Percentiles rank a stretch among this genome's conserved stretches.
phyloP scores from a whole-genome alignment of 768 basidiomycete genomes.

The Boletus subcaerulescens region DNA sequence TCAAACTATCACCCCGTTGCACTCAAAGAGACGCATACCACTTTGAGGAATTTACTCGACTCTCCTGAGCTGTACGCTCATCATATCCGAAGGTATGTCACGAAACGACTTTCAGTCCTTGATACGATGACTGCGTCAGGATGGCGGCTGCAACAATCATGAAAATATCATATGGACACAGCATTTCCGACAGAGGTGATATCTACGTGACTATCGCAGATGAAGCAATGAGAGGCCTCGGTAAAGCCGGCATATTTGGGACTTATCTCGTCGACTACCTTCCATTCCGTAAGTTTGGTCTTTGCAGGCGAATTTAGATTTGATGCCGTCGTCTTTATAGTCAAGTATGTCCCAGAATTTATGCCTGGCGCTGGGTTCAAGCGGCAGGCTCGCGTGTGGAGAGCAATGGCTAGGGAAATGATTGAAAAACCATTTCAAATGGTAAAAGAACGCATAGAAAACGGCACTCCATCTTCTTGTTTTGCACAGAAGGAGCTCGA shows the following conservation, averaged over 20 bases:
- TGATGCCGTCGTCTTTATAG: conserved; percentile 8
- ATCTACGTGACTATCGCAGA: conserved; percentile 41
- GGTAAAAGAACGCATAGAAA: conserved; percentile 46
- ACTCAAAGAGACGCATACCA: conserved; percentile 35
- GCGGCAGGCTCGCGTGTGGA: conserved; percentile 44
- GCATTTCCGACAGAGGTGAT: conserved; percentile 37
- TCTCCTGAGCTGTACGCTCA: conserved; percentile 38
- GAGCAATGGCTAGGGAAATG: conserved; percentile 29
- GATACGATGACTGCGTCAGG: conserved; percentile 14
- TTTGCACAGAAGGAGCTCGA: conserved; percentile 43
- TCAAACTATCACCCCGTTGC: conserved; percentile 27
- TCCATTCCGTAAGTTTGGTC: conserved; percentile 26
- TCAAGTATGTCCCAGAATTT: conserved; percentile 49
- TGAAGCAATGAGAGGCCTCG: conserved; percentile 35
- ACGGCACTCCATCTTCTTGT: conserved; percentile 35
- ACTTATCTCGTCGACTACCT: conserved; percentile 41
- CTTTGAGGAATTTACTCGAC: conserved; percentile 37
- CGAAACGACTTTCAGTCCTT: neutral
- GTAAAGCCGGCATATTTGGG: conserved; percentile 41
- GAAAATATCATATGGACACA: conserved; percentile 40
- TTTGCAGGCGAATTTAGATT: neutral
- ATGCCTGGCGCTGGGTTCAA: conserved; percentile 50
- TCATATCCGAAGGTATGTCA: conserved; percentile 34
- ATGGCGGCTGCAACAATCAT: conserved; percentile 39
- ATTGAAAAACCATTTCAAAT: conserved; percentile 36